Conservation (phyloP, 73 alveolate species). For the Urostyla sp. region DNA sequence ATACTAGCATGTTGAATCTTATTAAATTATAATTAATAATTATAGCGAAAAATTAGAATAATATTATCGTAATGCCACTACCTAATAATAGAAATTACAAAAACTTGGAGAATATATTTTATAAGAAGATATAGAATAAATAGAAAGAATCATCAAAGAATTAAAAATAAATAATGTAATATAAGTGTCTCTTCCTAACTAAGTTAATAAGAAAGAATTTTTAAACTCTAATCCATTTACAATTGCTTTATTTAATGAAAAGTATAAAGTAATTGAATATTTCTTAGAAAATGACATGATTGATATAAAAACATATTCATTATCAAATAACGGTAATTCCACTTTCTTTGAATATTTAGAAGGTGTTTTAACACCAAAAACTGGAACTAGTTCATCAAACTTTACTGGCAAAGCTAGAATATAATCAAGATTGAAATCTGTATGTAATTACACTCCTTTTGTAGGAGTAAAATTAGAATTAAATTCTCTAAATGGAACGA, state of each 20-base stretch:
- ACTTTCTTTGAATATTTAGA: too few species aligned
- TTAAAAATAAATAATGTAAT: not conserved
- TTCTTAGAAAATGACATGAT: constrained; percentile 35
- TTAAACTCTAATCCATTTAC: not conserved
- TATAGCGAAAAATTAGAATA: constrained; percentile 6
- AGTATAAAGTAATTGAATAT: constrained; percentile 18
- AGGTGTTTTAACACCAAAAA: too few species aligned
- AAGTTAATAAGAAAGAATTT: not conserved
- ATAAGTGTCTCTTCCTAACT: not conserved
- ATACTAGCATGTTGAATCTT: constrained; percentile 13
- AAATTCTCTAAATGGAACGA: too few species aligned
- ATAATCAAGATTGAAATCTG: too few species aligned
- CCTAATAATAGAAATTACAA: constrained; percentile 1
- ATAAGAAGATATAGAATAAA: not conserved
- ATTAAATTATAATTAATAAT: not conserved
- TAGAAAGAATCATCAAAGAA: not conserved
- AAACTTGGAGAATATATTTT: not conserved
- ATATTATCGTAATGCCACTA: not conserved
- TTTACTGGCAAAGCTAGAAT: too few species aligned
- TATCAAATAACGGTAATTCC: too few species aligned
- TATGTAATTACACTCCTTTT: too few species aligned
- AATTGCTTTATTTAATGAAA: not conserved
- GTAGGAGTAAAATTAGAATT: too few species aligned
- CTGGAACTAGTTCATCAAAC: too few species aligned
- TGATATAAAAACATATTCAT: not conserved